Base-by-base conservation (phyloP, 306 rosid species). In the Sphenostylis stenocarpa region DNA sequence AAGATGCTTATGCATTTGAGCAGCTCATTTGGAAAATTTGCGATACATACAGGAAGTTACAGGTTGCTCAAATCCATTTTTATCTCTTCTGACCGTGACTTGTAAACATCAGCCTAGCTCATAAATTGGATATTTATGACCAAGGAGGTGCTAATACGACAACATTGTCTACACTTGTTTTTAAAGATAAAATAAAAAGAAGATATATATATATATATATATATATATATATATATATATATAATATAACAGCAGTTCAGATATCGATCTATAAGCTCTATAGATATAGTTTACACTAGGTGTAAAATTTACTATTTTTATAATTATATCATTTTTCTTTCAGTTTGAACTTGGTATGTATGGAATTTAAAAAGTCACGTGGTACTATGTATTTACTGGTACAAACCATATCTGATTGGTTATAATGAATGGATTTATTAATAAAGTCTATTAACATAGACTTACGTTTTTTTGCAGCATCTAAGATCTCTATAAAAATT, bases 401-500 rank as follows among this genome's bases (percentile, higher is more conserved):
- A 47, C 19, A 52, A 34, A 49, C n/a, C n/a, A 19, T 43, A 21
- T 72, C 16, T 76, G 69, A 51, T 57, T 14, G 8, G 24, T 31
- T 67, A 23, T 66, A 64, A 21, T 51, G 76, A 65, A 53, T 77
- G 67, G 8, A 17, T 62, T 61, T 58, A 26, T 51, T 20, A 31
- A 53, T 34, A 20, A 28, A 66, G 13, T 16, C 31, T 61, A 7
- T 70, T 82, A 66, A 82, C 80, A 20, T 71, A 33, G 44, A 9
- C 77, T 83, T 82, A 11, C 44, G 15, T 80, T 79, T 55, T 47
- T 77, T 56, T 44, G 72, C 93, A 92, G 97, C 67, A 15, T 85
- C 96, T 17, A 92, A 56, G 79, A 57, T 81, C 74, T 79, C 82
- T 73, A 62, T 90, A 61, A 87, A 88, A 77, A 87, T 92, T 66